These are phyloP conservation scores for Coemansia sp. DNA, from an alignment of 192 early-diverging fungal species.

Conservation along the genomic window DNA sequence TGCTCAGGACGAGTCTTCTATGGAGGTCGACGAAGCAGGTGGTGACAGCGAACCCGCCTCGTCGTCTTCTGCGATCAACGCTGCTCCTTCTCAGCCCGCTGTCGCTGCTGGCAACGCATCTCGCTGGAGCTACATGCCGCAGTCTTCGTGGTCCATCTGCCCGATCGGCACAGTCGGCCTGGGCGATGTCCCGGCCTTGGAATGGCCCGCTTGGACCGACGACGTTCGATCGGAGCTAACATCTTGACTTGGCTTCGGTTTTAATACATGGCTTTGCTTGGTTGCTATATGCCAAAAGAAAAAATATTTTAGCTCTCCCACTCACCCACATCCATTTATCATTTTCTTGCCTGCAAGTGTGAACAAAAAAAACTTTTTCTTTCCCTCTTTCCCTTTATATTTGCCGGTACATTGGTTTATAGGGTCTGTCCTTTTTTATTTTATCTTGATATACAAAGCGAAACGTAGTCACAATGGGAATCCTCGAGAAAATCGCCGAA, in stretches of 20 bases:
- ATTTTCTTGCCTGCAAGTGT: too few relatives aligned
- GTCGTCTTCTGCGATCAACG: not conserved
- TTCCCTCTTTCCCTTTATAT: not conserved
- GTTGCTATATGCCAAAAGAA: too few relatives aligned
- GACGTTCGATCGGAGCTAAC: constrained; percentile 14
- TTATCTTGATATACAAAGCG: not conserved
- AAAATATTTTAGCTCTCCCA: too few relatives aligned
- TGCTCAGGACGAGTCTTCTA: not conserved
- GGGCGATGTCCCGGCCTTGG: constrained; percentile 30
- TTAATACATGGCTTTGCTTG: too few relatives aligned
- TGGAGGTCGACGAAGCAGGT: constrained; percentile 13
- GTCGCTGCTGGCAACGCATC: not conserved
- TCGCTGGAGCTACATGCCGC: constrained; percentile 25
- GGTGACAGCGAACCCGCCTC: not conserved
- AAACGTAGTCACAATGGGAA: constrained; percentile 60
- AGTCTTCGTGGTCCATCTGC: constrained; percentile 18
- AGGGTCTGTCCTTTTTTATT: not conserved
- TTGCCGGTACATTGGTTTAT: too few relatives aligned
- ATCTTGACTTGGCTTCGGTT: too few relatives aligned
- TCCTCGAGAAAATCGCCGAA: constrained; percentile 85
- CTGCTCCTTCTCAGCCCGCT: not conserved
- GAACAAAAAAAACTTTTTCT: not conserved
- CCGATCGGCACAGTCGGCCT: constrained; percentile 32
- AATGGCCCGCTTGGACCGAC: constrained; percentile 44
- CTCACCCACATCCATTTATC: too few relatives aligned